These are phyloP conservation scores for Prunella vulgaris DNA, from an alignment of 257 asterid species.

Conservation along the genomic window DNA sequence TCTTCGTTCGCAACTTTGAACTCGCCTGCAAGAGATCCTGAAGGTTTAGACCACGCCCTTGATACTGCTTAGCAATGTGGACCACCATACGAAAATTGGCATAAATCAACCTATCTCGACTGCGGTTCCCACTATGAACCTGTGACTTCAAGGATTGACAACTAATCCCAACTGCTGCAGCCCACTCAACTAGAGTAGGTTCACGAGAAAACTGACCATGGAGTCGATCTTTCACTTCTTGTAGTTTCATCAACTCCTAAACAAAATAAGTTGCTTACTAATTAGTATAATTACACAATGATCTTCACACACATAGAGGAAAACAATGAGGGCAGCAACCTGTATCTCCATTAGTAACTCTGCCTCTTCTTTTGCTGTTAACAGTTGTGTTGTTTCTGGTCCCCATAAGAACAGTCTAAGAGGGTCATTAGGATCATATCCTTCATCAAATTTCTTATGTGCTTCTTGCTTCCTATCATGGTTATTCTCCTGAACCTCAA, in stretches of 20 bases:
- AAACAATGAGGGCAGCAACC: constrained; percentile 35
- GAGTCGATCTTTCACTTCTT: constrained; percentile 51
- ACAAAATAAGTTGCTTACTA: constrained; percentile 16
- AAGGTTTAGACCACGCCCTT: constrained; percentile 79
- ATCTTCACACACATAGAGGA: neutral
- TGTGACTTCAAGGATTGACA: constrained; percentile 51
- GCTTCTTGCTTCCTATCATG: constrained; percentile 34
- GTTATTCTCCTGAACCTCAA: constrained; percentile 40
- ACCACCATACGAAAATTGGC: constrained; percentile 91
- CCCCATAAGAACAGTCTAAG: constrained; percentile 54
- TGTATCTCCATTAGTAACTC: constrained; percentile 68
- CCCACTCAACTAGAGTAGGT: constrained; percentile 86
- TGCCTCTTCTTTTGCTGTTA: constrained; percentile 68
- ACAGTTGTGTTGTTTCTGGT: constrained; percentile 70
- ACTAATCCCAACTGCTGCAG: constrained; percentile 59
- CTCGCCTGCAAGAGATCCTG: constrained; percentile 88
- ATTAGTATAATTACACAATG: constrained; percentile 8
- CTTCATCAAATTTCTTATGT: constrained; percentile 34
- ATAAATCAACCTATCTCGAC: constrained; percentile 78
- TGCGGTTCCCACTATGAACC: constrained; percentile 49
- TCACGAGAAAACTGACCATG: constrained; percentile 60
- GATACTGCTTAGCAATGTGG: constrained; percentile 87
- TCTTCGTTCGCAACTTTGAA: constrained; percentile 14
- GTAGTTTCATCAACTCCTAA: constrained; percentile 61
- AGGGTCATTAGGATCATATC: constrained; percentile 55